These are phyloP conservation scores for Cercospora citrullina DNA, from an alignment of 2,329 filamentous ascomycete genomes.

Conservation along the genomic window DNA sequence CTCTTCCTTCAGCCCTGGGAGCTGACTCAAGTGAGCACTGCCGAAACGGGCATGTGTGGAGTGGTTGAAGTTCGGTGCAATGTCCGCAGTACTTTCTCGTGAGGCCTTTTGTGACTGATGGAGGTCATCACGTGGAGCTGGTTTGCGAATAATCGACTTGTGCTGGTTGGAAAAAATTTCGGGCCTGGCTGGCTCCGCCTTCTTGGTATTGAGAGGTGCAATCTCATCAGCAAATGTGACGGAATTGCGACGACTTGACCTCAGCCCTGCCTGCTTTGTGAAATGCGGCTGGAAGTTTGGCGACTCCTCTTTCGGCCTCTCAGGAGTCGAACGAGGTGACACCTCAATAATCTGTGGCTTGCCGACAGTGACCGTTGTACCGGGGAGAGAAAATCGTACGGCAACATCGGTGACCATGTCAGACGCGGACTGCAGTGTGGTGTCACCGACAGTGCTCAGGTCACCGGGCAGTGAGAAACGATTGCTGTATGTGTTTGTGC, in stretches of 20 bases:
- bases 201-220: constrained; percentile 40
- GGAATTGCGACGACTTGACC: constrained; percentile 28
- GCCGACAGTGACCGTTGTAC: constrained; percentile 39
- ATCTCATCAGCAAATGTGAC: constrained; percentile 41
- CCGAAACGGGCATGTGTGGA: constrained; percentile 32
- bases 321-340: constrained; percentile 34
- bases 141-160: constrained; percentile 33
- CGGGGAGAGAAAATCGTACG: constrained; percentile 41
- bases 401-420: constrained; percentile 41
- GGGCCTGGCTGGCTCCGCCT: constrained; percentile 24
- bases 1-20: constrained; percentile 50
- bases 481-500: constrained; percentile 30
- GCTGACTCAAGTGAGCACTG: constrained; percentile 37
- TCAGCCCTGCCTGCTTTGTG: constrained; percentile 20
- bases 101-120: constrained; percentile 23
- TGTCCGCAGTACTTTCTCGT: constrained; percentile 32
- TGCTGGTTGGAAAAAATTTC: constrained; percentile 27
- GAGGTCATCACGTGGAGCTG: constrained; percentile 31
- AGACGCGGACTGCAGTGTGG: constrained; percentile 35
- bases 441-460: constrained; percentile 36
- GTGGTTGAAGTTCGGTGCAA: constrained; percentile 27
- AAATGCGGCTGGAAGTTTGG: constrained; percentile 25
- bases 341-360: constrained; percentile 40
- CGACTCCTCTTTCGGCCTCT: constrained; percentile 26
- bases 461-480: constrained; percentile 38